Conservation (phyloP, 257 asterid genomes). For the Verbascum thapsus region DNA sequence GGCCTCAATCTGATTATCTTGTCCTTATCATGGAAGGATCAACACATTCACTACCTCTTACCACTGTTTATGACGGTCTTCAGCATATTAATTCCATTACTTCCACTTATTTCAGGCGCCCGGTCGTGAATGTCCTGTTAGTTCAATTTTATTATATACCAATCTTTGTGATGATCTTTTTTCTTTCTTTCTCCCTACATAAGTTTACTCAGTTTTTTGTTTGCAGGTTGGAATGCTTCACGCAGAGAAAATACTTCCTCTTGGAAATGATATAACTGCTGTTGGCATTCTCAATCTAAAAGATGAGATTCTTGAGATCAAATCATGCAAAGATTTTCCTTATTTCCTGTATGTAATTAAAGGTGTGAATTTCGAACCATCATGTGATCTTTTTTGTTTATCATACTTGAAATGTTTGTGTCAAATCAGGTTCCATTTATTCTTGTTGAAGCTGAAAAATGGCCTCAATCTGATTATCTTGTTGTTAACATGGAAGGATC, state of each 20-base stretch:
- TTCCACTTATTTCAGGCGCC: constrained; percentile 76
- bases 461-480: too few relatives aligned
- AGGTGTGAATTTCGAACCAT: background rate
- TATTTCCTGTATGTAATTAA: constrained; percentile 55
- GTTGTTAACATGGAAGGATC: too few relatives aligned
- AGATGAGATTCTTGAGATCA: constrained; percentile 68
- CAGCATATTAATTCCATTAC: constrained; percentile 71
- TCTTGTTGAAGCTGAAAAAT: too few relatives aligned
- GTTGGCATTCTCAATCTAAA: constrained; percentile 70
- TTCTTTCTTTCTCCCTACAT: too few relatives aligned
- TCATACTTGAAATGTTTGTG: too few relatives aligned
- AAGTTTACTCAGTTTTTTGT: background rate
- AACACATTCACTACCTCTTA: constrained; percentile 76
- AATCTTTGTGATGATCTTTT: constrained; percentile 19
- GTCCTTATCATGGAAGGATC: constrained; percentile 87
- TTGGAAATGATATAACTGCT: constrained; percentile 79
- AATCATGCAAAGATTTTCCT: constrained; percentile 78
- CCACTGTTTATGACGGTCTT: constrained; percentile 68
- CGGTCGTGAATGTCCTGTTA: constrained; percentile 85
- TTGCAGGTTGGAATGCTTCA: constrained; percentile 82
- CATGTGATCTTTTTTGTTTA: too few relatives aligned
- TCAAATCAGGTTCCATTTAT: too few relatives aligned
- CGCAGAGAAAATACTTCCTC: constrained; percentile 85
- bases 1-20: constrained; percentile 65
- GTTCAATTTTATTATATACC: constrained; percentile 39